A percentile compares a stretch with the other conserved stretches of the same genome.
These are phyloP conservation scores for Aspergillus carbonarius DNA, from an alignment of 2,329 filamentous ascomycete genomes.

Conservation along the genomic window DNA sequence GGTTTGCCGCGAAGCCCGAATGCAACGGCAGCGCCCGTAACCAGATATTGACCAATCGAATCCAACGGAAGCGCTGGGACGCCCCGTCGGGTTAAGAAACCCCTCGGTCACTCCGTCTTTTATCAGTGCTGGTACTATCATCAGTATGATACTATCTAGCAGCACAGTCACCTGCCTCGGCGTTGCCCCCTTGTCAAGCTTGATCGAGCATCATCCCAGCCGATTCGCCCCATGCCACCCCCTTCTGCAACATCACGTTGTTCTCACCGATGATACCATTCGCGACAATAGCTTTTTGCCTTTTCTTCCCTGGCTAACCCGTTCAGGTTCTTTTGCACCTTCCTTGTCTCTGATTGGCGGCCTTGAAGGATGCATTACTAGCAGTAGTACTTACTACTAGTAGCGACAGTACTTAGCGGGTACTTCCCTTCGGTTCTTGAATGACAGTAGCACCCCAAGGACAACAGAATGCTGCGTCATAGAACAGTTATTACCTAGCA, in stretches of 20 bases:
- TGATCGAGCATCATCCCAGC: background rate
- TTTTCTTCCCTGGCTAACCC: background rate
- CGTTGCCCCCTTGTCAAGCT: background rate
- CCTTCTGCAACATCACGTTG: slow-evolving; percentile 22
- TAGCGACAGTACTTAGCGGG: too few relatives aligned
- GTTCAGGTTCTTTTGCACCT: background rate
- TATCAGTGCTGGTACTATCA: background rate
- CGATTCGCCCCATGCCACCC: slow-evolving; percentile 17
- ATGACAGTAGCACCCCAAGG: background rate
- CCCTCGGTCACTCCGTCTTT: background rate
- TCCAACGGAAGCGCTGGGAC: background rate
- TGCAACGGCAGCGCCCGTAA: slow-evolving; percentile 25
- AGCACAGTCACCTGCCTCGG: background rate
- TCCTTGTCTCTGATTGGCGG: background rate
- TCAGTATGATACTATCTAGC: background rate
- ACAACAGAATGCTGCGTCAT: background rate
- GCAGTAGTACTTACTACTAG: background rate
- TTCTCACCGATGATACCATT: slow-evolving; percentile 11
- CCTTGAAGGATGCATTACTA: background rate
- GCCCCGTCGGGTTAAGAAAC: background rate
- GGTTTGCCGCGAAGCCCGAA: slow-evolving; percentile 26
- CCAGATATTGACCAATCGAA: background rate
- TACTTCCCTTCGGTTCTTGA: background rate
- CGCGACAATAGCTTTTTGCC: background rate
- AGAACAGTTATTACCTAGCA: background rate